phyloP scores from a whole-genome alignment of 2,329 filamentous ascomycete species.

The Pseudogymnoascus sp. region DNA sequence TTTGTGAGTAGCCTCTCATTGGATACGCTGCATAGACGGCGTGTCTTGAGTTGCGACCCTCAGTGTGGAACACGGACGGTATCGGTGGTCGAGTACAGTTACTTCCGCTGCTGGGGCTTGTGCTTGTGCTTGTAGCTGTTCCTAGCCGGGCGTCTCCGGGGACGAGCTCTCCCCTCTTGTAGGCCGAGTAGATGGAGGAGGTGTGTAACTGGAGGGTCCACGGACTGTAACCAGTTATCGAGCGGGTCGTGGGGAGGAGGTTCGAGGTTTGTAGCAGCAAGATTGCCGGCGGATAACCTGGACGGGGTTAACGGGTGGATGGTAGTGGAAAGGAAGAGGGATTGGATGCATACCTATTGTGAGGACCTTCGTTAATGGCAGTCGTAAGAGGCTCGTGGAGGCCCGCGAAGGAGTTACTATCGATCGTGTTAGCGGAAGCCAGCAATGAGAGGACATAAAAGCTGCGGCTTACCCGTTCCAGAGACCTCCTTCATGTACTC shows the following conservation, averaged over 20 bases:
- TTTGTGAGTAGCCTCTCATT: background rate
- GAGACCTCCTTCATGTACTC: background rate
- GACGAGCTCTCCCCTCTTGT: background rate
- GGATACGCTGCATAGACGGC: no score
- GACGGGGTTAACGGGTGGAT: background rate
- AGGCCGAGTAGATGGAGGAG: background rate
- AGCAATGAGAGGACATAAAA: background rate
- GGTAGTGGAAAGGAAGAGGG: background rate
- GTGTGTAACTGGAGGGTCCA: background rate
- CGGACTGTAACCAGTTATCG: background rate
- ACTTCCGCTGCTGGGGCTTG: background rate
- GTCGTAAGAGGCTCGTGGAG: background rate
- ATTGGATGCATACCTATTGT: background rate
- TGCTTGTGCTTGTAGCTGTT: background rate
- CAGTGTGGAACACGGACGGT: background rate
- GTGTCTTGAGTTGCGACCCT: background rate
- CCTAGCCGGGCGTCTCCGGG: background rate
- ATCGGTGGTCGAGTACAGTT: background rate
- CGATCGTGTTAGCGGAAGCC: background rate
- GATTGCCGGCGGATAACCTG: background rate
- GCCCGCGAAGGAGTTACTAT: background rate
- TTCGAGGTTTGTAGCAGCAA: background rate
- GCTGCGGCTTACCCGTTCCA: background rate
- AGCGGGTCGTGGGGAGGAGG: background rate
- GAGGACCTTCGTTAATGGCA: background rate